Conservation (phyloP, 2,329 filamentous ascomycete genomes). For the Penicillium sp. region DNA sequence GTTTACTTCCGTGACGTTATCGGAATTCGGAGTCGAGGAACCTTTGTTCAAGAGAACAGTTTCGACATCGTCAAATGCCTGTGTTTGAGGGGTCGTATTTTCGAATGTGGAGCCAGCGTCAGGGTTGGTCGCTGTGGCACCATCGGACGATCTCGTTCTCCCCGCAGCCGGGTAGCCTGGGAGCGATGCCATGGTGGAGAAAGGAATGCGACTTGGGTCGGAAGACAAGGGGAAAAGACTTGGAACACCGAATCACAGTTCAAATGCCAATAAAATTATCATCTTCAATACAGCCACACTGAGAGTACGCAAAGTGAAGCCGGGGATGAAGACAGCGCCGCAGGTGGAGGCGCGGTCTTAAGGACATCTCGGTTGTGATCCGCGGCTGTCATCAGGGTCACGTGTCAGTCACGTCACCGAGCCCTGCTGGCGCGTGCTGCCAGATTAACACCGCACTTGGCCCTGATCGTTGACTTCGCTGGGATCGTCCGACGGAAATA, state of each 20-base stretch:
- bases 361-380: conserved; percentile 3
- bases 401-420: conserved; percentile 4
- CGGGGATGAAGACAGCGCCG: conserved; percentile 1
- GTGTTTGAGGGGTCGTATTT: conserved; percentile 8
- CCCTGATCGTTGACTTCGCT: not conserved
- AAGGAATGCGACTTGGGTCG: not conserved
- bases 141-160: conserved; percentile 29
- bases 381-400: conserved; percentile 6
- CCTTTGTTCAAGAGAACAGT: conserved; percentile 31
- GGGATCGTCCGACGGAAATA: not conserved
- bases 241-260: not conserved
- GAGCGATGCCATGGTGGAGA: conserved; percentile 35
- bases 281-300: not conserved
- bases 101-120: conserved; percentile 12
- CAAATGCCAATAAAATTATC: not conserved
- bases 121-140: conserved; percentile 15
- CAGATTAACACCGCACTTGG: not conserved
- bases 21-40: conserved; percentile 12
- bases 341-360: not conserved
- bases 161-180: conserved; percentile 30
- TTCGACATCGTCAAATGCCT: conserved; percentile 28
- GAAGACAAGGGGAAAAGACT: conserved; percentile 4
- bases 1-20: conserved; percentile 15
- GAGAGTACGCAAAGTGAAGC: not conserved
- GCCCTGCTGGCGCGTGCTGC: not conserved